These are phyloP conservation scores for Cetraspora pellucida DNA, from an alignment of 192 early-diverging fungal genomes.

Conservation along the genomic window DNA sequence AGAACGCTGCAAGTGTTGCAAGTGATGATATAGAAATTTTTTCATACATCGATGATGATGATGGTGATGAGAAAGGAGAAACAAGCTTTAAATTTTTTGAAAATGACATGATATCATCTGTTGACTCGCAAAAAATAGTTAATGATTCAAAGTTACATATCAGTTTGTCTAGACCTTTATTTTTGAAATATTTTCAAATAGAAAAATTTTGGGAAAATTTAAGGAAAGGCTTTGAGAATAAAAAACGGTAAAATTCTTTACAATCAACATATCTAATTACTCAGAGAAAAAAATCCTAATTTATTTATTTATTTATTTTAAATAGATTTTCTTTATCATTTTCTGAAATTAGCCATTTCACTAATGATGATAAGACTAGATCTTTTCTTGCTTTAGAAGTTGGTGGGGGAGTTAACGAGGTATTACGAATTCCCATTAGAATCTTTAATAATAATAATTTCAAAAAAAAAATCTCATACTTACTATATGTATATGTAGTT, in stretches of 20 bases:
- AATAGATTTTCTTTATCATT: constrained; percentile 45
- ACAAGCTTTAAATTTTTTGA: background rate
- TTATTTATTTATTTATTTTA: constrained; percentile 8
- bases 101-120: background rate
- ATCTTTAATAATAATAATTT: background rate
- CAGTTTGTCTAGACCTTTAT: constrained; percentile 48
- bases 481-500: constrained; percentile 12
- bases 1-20: background rate
- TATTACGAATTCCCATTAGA: constrained; percentile 5
- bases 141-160: constrained; percentile 43
- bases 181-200: constrained; percentile 55
- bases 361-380: constrained; percentile 50
- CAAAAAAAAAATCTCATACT: background rate
- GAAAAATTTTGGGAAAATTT: constrained; percentile 41
- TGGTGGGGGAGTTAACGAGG: constrained; percentile 46
- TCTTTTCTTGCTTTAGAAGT: constrained; percentile 54
- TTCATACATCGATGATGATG: background rate
- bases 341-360: constrained; percentile 37
- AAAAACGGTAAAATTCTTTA: constrained; percentile 17
- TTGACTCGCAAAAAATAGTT: background rate
- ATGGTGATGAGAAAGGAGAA: background rate
- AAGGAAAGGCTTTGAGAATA: constrained; percentile 23
- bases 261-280: background rate
- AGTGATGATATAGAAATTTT: background rate
- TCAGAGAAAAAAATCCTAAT: background rate